phyloP scores from a whole-genome alignment of 2,329 filamentous ascomycete species.

The Penicillium nordicum region DNA sequence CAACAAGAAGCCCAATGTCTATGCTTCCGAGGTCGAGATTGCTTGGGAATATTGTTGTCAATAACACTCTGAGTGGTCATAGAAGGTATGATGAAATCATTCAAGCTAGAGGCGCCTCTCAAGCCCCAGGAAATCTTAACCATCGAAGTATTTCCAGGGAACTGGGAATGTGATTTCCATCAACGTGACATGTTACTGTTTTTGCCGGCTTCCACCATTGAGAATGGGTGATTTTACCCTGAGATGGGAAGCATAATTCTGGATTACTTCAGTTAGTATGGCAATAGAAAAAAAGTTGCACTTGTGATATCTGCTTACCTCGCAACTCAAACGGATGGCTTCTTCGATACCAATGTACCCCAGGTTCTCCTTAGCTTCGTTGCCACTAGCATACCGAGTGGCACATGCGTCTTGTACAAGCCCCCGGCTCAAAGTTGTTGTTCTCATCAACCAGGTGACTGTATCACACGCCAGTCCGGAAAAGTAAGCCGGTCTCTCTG shows the following conservation, averaged over 20 bases:
- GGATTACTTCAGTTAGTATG: constrained; percentile 2
- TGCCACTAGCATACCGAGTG: constrained; percentile 52
- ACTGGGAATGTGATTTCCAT: constrained; percentile 10
- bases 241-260: constrained; percentile 35
- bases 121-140: constrained; percentile 8
- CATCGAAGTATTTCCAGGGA: constrained; percentile 5
- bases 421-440: constrained; percentile 50
- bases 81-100: constrained; percentile 7
- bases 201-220: background rate
- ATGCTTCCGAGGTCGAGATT: background rate
- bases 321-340: constrained; percentile 49
- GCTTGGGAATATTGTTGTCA: background rate
- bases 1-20: constrained; percentile 23
- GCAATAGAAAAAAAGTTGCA: background rate
- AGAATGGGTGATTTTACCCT: constrained; percentile 21
- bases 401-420: constrained; percentile 55
- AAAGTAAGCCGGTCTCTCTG: constrained; percentile 48
- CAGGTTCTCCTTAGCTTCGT: constrained; percentile 51
- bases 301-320: constrained; percentile 33
- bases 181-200: background rate
- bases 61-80: background rate
- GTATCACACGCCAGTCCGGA: constrained; percentile 48
- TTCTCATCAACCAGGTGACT: constrained; percentile 47
- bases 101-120: constrained; percentile 5
- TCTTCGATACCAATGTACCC: constrained; percentile 55